phyloP scores from a whole-genome alignment of 345 rosid genomes.

The sweet orange (Citrus sinensis) region DVS_A1.0 CM039163.1:2069001-2069500 shows the following conservation, averaged over 20 bases:
- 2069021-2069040: not conserved
- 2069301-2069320: not conserved
- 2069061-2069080: not conserved
- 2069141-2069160: not conserved
- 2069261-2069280: not conserved
- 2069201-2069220: too few species aligned
- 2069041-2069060: not conserved
- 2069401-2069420: constrained; percentile 48
- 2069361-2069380: not conserved
- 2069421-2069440: constrained; percentile 68
- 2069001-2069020: not conserved
- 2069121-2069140: not conserved
- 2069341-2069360: not conserved
- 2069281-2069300: not conserved
- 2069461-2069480: constrained; percentile 73
- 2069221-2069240: not conserved
- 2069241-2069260: too few species aligned
- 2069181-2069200: not conserved
- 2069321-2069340: not conserved
- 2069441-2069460: constrained; percentile 71
- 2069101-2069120: too few species aligned
- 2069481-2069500: constrained; percentile 54
- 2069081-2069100: not conserved
- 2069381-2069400: not conserved
- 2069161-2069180: not conserved